phyloP scores from a whole-genome alignment of 2,329 filamentous ascomycete species.

The Metarhizium sp. region DNA sequence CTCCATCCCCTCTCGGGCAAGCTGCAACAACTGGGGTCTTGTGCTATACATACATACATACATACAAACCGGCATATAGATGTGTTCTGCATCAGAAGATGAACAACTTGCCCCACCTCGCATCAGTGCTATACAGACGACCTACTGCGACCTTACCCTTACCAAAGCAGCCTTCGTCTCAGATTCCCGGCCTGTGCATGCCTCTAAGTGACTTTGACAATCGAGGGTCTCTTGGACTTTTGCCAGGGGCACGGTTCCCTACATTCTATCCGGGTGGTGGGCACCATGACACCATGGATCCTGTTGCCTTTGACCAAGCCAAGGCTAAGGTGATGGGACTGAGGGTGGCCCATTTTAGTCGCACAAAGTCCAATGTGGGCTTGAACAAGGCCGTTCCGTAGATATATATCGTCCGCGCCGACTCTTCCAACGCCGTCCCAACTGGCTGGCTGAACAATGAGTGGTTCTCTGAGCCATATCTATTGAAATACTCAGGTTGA shows the following conservation, averaged over 20 bases:
- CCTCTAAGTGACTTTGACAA: constrained; percentile 8
- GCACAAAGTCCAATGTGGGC: neutral
- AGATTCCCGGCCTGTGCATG: constrained; percentile 10
- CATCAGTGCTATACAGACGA: neutral
- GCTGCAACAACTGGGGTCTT: neutral
- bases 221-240: constrained; percentile 1
- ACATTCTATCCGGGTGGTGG: neutral
- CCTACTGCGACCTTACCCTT: neutral
- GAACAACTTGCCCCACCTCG: neutral
- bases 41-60: neutral
- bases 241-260: constrained; percentile 5
- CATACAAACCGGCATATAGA: neutral
- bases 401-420: constrained; percentile 4
- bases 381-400: neutral
- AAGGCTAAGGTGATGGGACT: constrained; percentile 3
- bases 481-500: neutral
- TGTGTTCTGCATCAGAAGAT: neutral
- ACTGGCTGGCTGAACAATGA: neutral
- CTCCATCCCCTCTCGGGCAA: neutral
- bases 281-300: constrained; percentile 1
- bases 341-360: neutral
- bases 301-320: constrained; percentile 1
- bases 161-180: constrained; percentile 11
- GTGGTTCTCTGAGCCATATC: neutral
- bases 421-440: neutral